Conservation (phyloP, 2,329 filamentous ascomycete genomes). For the Emericellopsis atlantica region DNA sequence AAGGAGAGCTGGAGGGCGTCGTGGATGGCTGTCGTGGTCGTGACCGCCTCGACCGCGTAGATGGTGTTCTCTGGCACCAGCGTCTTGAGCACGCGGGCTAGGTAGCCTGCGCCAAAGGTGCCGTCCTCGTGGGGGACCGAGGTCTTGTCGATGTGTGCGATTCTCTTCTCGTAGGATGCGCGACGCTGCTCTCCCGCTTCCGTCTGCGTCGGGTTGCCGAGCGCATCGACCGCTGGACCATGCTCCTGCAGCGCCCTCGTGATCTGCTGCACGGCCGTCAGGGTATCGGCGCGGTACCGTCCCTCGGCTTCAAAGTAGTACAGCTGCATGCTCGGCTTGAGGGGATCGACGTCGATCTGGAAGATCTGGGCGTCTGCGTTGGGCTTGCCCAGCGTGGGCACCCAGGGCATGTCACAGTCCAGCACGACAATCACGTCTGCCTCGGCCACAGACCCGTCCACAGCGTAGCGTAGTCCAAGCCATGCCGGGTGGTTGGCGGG, state of each 20-base stretch:
- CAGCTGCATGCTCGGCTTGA: conserved; percentile 64
- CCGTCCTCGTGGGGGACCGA: conserved; percentile 48
- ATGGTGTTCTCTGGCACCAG: conserved; percentile 37
- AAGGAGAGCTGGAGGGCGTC: conserved; percentile 56
- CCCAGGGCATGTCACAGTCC: conserved; percentile 90
- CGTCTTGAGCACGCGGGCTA: conserved; percentile 9
- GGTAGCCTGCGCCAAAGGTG: conserved; percentile 19
- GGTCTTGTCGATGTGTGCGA: conserved; percentile 7
- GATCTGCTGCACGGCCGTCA: conserved; percentile 56
- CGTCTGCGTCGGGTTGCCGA: conserved; percentile 41
- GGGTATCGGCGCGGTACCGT: conserved; percentile 54
- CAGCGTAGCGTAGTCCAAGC: conserved; percentile 52
- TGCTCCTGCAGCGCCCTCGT: conserved; percentile 38
- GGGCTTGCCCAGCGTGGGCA: conserved; percentile 60
- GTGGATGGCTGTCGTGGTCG: conserved; percentile 48
- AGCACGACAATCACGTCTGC: conserved; percentile 79
- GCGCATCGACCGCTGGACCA: conserved; percentile 23
- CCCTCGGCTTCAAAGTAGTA: conserved; percentile 57
- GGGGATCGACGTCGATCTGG: conserved; percentile 52
- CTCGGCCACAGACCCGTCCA: conserved; percentile 63
- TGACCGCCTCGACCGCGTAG: conserved; percentile 65
- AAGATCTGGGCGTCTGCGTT: conserved; percentile 39
- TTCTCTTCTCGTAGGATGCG: no score
- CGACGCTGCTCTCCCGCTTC: no score
- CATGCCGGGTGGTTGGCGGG: conserved; percentile 56